These are phyloP conservation scores for Brasilioporus rufonigricans DNA, from an alignment of 768 basidiomycete genomes.

Conservation along the genomic window DNA sequence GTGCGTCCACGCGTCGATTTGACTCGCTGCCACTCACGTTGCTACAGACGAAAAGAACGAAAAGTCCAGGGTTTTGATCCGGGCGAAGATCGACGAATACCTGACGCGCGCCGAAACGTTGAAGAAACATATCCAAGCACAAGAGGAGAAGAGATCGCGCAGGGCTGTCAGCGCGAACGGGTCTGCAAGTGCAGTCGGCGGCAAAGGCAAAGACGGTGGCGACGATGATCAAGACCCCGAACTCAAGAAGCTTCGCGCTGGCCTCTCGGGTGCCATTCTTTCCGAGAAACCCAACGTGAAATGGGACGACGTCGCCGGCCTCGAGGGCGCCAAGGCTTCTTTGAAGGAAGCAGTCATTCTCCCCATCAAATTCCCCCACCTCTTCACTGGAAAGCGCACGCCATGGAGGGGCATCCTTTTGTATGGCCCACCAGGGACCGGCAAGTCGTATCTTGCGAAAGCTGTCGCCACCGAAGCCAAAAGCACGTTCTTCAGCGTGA, in stretches of 20 bases:
- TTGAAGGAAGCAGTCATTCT: constrained; percentile 98
- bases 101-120: constrained; percentile 87
- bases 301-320: constrained; percentile 98
- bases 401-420: constrained; percentile 96
- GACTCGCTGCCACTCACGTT: neutral
- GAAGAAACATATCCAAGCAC: constrained; percentile 72
- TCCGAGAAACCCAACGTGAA: constrained; percentile 93
- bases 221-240: constrained; percentile 85
- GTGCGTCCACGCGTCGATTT: constrained; percentile 37
- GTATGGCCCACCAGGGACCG: constrained; percentile 97
- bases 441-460: constrained; percentile 95
- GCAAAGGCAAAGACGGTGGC: constrained; percentile 46
- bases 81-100: constrained; percentile 87
- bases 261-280: constrained; percentile 83
- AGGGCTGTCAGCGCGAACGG: constrained; percentile 51
- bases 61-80: constrained; percentile 82
- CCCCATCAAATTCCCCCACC: constrained; percentile 99
- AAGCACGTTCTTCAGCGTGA: constrained; percentile 97
- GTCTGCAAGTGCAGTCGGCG: constrained; percentile 37
- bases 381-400: constrained; percentile 97
- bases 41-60: constrained; percentile 82
- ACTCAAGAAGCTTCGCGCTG: constrained; percentile 93
- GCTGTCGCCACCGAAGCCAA: constrained; percentile 99
- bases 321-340: constrained; percentile 92
- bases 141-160: constrained; percentile 56